Evolutionary conservation across 768 basidiomycete genomes (phyloP), one percentile per base, ranked within the genome.

Genomic region (Amylocystis lapponica): DNA sequence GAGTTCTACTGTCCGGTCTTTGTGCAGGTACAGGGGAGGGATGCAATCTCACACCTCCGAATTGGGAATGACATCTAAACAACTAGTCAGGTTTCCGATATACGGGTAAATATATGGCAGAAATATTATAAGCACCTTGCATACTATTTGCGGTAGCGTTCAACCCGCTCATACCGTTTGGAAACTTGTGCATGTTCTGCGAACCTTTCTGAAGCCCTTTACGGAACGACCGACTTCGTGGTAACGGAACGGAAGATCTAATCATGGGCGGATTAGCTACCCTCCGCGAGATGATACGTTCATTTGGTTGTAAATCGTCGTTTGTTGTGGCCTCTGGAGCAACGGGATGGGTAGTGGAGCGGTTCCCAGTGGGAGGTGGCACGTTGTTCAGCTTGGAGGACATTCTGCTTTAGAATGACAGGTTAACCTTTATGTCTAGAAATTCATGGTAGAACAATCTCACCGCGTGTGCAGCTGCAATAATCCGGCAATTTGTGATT

Each of bases 271-370:
- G 47, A 5, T 37, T 16, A n/a, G 19, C 16, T 5, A 27, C 16
- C 11, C 26, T 4, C 8, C 39, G 12, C 27, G 41, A 45, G 16
- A 17, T 32, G 4, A 45, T 26, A 0, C 21, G 13, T 23, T 49
- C 43, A 26, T 49, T 49, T 6, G 43, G 48, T 29, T 49, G 48
- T 7, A n/a, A n/a, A n/a, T n/a, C n/a, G n/a, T n/a, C n/a, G n/a
- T n/a, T n/a, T n/a, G n/a, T n/a, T n/a, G n/a, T n/a, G n/a, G n/a
- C n/a, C n/a, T n/a, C n/a, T n/a, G n/a, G n/a, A n/a, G n/a, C n/a
- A n/a, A n/a, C n/a, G n/a, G n/a, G n/a, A n/a, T n/a, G n/a, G n/a
- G n/a, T n/a, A n/a, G n/a, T n/a, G n/a, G n/a, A n/a, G n/a, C n/a
- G n/a, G n/a, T n/a, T n/a, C n/a, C n/a, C n/a, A n/a, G n/a, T n/a